Conservation (phyloP, 352 stramenopile genomes). For the Phytophthora fragariae region DNA sequence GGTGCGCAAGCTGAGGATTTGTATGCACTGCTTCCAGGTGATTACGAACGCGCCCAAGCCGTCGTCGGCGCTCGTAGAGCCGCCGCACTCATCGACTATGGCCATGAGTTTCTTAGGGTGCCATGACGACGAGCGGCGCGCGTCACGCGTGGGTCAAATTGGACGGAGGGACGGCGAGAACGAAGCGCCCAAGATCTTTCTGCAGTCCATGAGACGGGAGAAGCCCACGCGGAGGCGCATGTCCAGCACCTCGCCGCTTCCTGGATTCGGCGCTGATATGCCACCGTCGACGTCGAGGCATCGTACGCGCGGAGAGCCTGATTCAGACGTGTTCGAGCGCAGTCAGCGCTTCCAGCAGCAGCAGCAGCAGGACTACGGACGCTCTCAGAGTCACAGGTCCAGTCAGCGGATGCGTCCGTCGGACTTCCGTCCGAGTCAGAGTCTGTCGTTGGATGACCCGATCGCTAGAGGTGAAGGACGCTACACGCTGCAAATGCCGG, state of each 20-base stretch:
- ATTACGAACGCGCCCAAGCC: slow-evolving; percentile 76
- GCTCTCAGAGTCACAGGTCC: slow-evolving; percentile 26
- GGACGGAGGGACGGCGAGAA: slow-evolving; percentile 23
- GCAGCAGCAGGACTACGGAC: slow-evolving; percentile 34
- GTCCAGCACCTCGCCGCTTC: slow-evolving; percentile 43
- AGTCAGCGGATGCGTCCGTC: slow-evolving; percentile 49
- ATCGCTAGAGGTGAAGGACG: slow-evolving; percentile 43
- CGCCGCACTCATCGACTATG: slow-evolving; percentile 60
- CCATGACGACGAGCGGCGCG: slow-evolving; percentile 66
- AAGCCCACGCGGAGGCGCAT: slow-evolving; percentile 36
- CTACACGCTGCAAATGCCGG: slow-evolving; percentile 43
- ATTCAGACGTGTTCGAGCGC: slow-evolving; percentile 39
- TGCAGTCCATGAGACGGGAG: slow-evolving; percentile 73
- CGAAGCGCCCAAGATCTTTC: slow-evolving; percentile 66
- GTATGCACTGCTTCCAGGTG: slow-evolving; percentile 85
- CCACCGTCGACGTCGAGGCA: slow-evolving; percentile 28
- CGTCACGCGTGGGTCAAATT: slow-evolving; percentile 38
- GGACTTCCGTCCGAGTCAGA: slow-evolving; percentile 46
- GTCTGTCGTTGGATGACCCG: slow-evolving; percentile 46
- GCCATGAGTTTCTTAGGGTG: slow-evolving; percentile 74
- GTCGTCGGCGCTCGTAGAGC: slow-evolving; percentile 55
- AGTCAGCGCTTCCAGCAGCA: slow-evolving; percentile 37
- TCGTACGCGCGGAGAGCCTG: slow-evolving; percentile 23
- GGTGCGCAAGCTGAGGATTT: slow-evolving; percentile 84
- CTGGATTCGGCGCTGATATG: slow-evolving; percentile 28